Percentiles rank a stretch among this genome's conserved stretches.
Conservation (phyloP, 169 alveolate species). For the Plasmodium malariae region DNA sequence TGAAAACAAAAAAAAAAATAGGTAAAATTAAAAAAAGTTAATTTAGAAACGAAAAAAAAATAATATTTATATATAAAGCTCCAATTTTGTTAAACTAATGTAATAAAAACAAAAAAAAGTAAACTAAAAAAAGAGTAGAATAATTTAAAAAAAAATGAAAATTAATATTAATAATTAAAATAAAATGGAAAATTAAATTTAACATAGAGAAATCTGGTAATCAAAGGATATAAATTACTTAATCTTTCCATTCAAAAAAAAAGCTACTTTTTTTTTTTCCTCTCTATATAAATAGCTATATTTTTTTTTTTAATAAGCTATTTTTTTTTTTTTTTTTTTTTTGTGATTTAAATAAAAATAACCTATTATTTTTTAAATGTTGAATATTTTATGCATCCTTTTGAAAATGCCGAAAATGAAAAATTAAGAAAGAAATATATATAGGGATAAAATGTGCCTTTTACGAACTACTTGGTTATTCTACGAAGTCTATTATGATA, state of each 20-base stretch:
- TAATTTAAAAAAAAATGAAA: not conserved
- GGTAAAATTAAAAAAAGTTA: not conserved
- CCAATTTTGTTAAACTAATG: constrained; percentile 2
- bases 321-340: no score
- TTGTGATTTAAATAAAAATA: not conserved
- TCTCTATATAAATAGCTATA: no score
- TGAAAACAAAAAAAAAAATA: not conserved
- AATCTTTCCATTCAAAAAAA: no score
- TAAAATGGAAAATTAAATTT: not conserved
- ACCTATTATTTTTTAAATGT: not conserved
- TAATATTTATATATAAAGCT: not conserved
- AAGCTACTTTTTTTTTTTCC: not conserved
- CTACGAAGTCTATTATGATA: not conserved
- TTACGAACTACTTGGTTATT: not conserved
- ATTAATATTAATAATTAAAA: not conserved
- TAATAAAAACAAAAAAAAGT: not conserved
- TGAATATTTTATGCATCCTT: no score
- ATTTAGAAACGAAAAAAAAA: constrained; percentile 3
- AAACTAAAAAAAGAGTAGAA: not conserved
- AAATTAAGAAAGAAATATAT: not conserved
- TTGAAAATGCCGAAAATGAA: no score
- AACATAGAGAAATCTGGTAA: no score
- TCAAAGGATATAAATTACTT: no score
- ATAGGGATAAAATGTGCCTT: not conserved
- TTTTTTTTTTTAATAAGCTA: not conserved